Percentiles rank a stretch among this genome's conserved stretches.
These are phyloP conservation scores for Grosmannia huntii DNA, from an alignment of 2,329 filamentous ascomycete genomes.

Conservation along the genomic window DNA sequence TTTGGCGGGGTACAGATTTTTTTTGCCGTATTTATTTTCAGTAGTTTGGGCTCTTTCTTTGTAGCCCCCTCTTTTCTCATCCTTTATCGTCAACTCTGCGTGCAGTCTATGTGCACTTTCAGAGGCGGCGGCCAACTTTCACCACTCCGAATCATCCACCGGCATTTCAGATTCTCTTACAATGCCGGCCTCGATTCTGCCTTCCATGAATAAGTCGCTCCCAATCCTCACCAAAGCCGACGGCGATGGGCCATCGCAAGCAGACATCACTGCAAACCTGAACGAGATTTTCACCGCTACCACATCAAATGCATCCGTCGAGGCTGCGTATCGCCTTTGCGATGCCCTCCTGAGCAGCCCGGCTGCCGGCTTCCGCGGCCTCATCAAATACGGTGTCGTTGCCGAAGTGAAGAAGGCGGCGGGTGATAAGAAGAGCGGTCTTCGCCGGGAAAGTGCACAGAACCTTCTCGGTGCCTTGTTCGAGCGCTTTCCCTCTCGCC, in stretches of 20 bases:
- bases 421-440: constrained; percentile 82
- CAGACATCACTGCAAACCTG: constrained; percentile 53
- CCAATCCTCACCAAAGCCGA: constrained; percentile 15
- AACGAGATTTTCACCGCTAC: constrained; percentile 56
- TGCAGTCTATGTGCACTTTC: not conserved
- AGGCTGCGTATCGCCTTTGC: constrained; percentile 49
- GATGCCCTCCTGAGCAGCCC: constrained; percentile 39
- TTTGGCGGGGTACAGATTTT: not conserved
- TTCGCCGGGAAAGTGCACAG: constrained; percentile 80
- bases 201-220: constrained; percentile 11
- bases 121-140: not conserved
- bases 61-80: not conserved
- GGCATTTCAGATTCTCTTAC: not conserved
- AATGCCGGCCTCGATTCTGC: constrained; percentile 14
- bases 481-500: constrained; percentile 70
- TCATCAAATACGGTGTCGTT: constrained; percentile 40
- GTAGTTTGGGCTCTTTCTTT: not conserved
- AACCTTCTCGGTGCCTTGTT: constrained; percentile 89
- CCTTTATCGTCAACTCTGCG: not conserved
- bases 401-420: constrained; percentile 59
- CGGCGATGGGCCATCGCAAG: constrained; percentile 36
- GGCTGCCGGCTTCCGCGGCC: constrained; percentile 36
- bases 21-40: constrained; percentile 1
- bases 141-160: not conserved
- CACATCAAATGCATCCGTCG: constrained; percentile 56